Base-by-base conservation (phyloP, 768 basidiomycete genomes). In the Strobilomyces confusus region DNA sequence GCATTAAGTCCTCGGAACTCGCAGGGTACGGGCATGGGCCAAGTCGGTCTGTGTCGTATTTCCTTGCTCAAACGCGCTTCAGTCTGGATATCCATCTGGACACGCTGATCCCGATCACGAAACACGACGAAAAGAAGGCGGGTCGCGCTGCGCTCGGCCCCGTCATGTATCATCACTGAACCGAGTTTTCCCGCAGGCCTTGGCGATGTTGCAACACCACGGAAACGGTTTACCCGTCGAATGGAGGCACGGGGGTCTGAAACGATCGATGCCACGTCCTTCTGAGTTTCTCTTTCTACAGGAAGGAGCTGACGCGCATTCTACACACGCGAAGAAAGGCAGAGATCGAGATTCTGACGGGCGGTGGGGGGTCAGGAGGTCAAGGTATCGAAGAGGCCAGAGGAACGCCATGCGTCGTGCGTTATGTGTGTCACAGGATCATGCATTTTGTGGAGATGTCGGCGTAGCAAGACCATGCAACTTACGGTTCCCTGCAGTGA, bases 321-420 rank as follows among this genome's bases (percentile, higher is more conserved):
- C 69, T 98, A 33, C 84, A 89, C 63, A 75, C 72, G 5, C 81
- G 89, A n/a, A 82, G 85, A 42, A 98, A 98, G 70, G 95, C 95
- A 4, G 95, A 98, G 70, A 95, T 95, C 44, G 92, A 98, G 65
- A 76, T 89, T 38, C 64, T 91, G 57, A 30, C 66, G 12, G 49
- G 52, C 7, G 44, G 49, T 11, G 43, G 50, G 32, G 33, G 15
- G 15, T 45, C 51, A 7, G 55, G 37, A 43, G 32, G 30, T 42
- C 57, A 47, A 22, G 40, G 13, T 5, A 17, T 9, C 12, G 58
- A 55, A 36, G 56, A 46, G 15, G 44, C 20, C 22, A 56, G 49
- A n/a, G 60, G 60, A 29, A 45, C 57, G 13, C 50, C 62, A 2
- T 32, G 40, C 42, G 61, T 69, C 3, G 58, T 63, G 50, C 61